Base-by-base conservation (phyloP, 495 filamentous ascomycete genomes). In the Zalerion maritima region DNA sequence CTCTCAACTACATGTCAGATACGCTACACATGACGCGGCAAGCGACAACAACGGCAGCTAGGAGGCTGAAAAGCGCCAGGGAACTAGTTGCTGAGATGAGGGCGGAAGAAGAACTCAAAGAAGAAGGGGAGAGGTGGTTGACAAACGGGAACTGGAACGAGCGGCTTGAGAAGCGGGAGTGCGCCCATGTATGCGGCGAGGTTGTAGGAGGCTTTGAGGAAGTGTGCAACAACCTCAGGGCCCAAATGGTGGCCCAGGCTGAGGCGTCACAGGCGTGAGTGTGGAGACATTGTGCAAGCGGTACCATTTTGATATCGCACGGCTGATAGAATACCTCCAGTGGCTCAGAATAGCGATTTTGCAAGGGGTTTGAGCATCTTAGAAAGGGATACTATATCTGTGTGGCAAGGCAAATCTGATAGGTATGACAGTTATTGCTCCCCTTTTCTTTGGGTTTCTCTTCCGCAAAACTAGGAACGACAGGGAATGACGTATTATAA, bases 21-120 rank as follows among this genome's bases (percentile, higher is more conserved):
- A 84, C 81, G 0, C 63, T 96, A 13, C 86, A 96, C 52, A 92
- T 94, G 74, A 78, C 73, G n/a, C 71, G 82, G 3, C 89, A 97
- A 47, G 74, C 80, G 0, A 85, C 79, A 1, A 74, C 73, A 1
- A 74, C 73, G 0, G 89, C 89, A 7, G 73, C 76, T 3, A 64
- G 89, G 18, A 59, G 78, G 18, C 57, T 96, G 18, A 67, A 75
- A 29, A 75, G 68, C 18, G 81, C 80, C 1, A 75, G 73, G 29
- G 83, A 87, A 43, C 66, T 84, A 19, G 78, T 93, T 2, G 71
- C 73, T 1, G 86, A 94, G 42, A 70, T 93, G 55, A 67, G 75
- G 21, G 69, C 69, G 14, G 89, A 96, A 42, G 69, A 78, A 31
- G 85, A 93, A 46, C 60, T 71, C 15, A 67, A 69, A 19, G 86